These are phyloP conservation scores for Basipetospora chlamydospora DNA, from an alignment of 2,329 filamentous ascomycete species.

Conservation along the genomic window DNA sequence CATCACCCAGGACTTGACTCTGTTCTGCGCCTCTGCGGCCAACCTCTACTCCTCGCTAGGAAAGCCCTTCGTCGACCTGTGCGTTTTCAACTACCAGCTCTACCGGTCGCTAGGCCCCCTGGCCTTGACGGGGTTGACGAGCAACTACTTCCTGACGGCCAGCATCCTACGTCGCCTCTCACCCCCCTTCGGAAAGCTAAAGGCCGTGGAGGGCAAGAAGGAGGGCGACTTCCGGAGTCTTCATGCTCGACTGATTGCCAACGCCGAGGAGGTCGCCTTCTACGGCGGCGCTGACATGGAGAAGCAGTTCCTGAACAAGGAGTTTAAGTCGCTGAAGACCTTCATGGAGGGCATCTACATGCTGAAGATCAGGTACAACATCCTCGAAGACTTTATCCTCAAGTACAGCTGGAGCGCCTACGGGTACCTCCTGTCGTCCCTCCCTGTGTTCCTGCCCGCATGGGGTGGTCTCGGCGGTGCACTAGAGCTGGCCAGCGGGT, in stretches of 20 bases:
- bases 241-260: constrained; percentile 84
- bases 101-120: constrained; percentile 82
- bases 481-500: constrained; percentile 44
- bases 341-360: constrained; percentile 99
- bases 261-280: constrained; percentile 95
- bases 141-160: constrained; percentile 90
- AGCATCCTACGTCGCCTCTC: constrained; percentile 78
- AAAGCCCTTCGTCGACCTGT: constrained; percentile 94
- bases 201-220: constrained; percentile 86
- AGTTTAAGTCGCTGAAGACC: constrained; percentile 81
- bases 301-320: constrained; percentile 77
- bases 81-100: constrained; percentile 96
- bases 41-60: constrained; percentile 90
- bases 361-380: constrained; percentile 96
- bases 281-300: constrained; percentile 94
- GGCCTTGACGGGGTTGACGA: constrained; percentile 70
- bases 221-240: constrained; percentile 90
- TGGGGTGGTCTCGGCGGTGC: constrained; percentile 77
- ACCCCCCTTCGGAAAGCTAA: constrained; percentile 91
- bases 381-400: constrained; percentile 92
- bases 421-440: constrained; percentile 81
- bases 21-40: constrained; percentile 87
- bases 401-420: constrained; percentile 99
- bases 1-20: constrained; percentile 90
- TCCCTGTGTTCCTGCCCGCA: constrained; percentile 86